Evolutionary conservation across 2,329 filamentous ascomycete genomes (phyloP), one percentile per base, ranked within the genome.

Genomic region (Calonectria pseudoreteaudii): DNA sequence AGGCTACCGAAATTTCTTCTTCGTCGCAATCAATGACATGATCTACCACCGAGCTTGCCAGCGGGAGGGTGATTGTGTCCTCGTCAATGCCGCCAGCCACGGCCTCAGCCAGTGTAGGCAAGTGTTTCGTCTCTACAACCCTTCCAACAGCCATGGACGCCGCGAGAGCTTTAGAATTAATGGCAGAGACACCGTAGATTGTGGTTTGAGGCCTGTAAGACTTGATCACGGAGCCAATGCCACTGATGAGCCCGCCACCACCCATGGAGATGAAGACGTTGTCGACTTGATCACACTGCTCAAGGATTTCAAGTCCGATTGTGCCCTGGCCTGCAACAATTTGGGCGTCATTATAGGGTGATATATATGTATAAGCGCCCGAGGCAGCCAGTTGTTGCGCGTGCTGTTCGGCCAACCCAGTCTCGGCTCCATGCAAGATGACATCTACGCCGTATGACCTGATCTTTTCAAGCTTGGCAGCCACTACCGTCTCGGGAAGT

Each of bases 191-290:
- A 11, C 56, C 56, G 18, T 62, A 62, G 13, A 62, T 41, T 7
- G 41, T 62, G 34, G 56, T 62, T 7, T 62, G 26, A 13, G 56
- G 56, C 4, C n/a, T 62, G 23, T 28, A 41, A 4, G 56, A n/a
- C 14, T 62, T 62, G 36, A 62, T 62, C 5, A 62, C 56, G 2
- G 56, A 62, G 14, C 56, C 56, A 18, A 62, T 62, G 36, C 56
- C 56, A 16, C 56, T 62, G 16, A 62, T 62, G 20, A 62, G 36
- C 38, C 56, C 56, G 28, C 56, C 56, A 1, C 56, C 56, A 20
- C 56, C 56, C 56, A 62, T 62, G 1, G 56, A 62, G 23, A 62
- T 62, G n/a, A 62, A 62, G 36, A 62, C 23, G 34, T 69, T 62
- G 23, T 62, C 56, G 14, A 62, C 36, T 20, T 41, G 23, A 28